Evolutionary conservation across 179 eudicot genomes (phyloP).

Genomic region (Amaranthus tricolor): DNA sequence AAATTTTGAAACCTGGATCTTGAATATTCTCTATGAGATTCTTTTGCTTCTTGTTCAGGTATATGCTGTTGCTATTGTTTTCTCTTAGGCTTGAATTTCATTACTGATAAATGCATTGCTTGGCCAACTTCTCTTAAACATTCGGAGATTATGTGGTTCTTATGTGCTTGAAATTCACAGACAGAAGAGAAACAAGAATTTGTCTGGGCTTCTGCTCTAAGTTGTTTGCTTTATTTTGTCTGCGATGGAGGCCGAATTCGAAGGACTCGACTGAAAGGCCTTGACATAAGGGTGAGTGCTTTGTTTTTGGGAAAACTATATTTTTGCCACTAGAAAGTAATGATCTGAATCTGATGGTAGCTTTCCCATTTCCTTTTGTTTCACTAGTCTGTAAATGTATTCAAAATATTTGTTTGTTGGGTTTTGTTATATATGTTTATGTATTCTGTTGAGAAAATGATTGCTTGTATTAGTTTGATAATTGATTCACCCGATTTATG

Average conservation of each 20-base stretch:
- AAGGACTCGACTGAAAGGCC: constrained; percentile 79
- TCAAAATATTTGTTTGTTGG: neutral
- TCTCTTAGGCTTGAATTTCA: neutral
- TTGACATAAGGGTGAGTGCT: constrained; percentile 84
- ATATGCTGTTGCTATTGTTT: constrained; percentile 17
- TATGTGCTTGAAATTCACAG: constrained; percentile 37
- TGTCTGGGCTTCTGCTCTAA: constrained; percentile 96
- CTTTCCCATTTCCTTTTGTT: neutral
- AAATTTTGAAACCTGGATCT: constrained; percentile 82
- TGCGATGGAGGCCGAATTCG: constrained; percentile 91
- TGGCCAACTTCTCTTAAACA: constrained; percentile 1
- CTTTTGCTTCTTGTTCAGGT: constrained; percentile 97
- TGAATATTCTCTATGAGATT: constrained; percentile 73
- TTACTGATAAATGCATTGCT: neutral
- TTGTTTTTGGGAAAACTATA: constrained; percentile 10
- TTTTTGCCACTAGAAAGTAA: neutral
- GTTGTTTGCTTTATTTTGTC: constrained; percentile 91
- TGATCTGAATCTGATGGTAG: neutral
- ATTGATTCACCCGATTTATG: neutral
- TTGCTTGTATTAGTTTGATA: neutral
- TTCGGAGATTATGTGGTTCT: constrained; percentile 2
- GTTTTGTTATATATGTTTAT: neutral
- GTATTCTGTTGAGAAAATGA: neutral
- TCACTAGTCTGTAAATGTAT: neutral
- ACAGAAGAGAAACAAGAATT: constrained; percentile 85